Evolutionary conservation across 306 rosid species (phyloP), one percentile per base, ranked within the genome.

Genomic region (Vigna mungo): DNA sequence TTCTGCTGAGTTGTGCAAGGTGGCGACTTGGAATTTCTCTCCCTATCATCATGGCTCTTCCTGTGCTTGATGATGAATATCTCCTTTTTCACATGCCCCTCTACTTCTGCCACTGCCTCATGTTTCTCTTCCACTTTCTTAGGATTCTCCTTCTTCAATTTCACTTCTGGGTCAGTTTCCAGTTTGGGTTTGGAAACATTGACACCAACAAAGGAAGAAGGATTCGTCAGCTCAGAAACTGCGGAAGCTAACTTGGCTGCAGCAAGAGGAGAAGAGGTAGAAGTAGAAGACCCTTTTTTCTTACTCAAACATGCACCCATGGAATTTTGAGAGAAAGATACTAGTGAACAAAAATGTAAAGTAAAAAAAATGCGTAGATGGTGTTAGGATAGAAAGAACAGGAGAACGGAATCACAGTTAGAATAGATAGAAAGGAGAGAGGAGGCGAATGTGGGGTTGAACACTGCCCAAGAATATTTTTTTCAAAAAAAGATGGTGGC

Each of bases 261-360:
- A 48, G 76, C 63, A 9, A 70, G 74, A 55, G 75, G 37, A 34
- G 78, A 16, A 5, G 68, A 6, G 49, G 49, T 3, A 18, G 74
- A 15, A 25, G 68, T n/a, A 47, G 83, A 58, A 69, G 88, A 44
- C 44, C 27, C 76, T 73, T 84, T 89, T 88, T 94, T 92, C 85
- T 85, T 94, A 86, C 97, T 94, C 77, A 92, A 83, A 88, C 98
- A 94, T 78, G 90, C 34, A 74, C 98, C 98, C 98, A 92, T 92
- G 78, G 83, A 73, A 64, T 21, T 32, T 30, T 75, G 58, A 34
- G 41, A 25, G 43, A 27, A 30, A 1, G 71, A 82, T 72, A 41
- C 54, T 52, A 18, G 77, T 32, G 77, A 70, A 62, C 74, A 15
- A 49, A 51, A 15, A 0, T 21, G 39, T 20, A 7, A 36, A 32